Evolutionary conservation across 768 basidiomycete genomes (phyloP), one percentile per base, ranked within the genome.

Genomic region (Pulveroboletus ravenelii): DNA sequence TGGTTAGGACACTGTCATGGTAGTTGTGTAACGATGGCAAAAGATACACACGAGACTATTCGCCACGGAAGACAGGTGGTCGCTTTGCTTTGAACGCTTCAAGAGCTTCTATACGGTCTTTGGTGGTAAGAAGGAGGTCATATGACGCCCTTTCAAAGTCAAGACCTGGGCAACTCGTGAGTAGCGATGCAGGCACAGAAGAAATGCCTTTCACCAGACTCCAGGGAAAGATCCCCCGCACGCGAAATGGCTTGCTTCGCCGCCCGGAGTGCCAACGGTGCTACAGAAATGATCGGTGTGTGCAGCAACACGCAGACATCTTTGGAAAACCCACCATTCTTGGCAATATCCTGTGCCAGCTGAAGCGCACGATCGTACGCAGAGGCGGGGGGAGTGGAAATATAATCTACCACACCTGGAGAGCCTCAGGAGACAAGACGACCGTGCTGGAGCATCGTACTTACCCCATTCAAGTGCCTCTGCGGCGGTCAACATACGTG

Each of bases 91-190:
- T 83, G 72, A 95, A 96, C 13, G 93, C 93, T 46, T 80, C 70
- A 35, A 96, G 72, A 4, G 93, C 93, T 69, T 97, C 93, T 6
- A 77, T 57, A 17, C 93, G 80, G 65, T 97, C 93, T 55, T 81
- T 76, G 7, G 78, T 85, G 31, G 76, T 74, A 18, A 96, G 73
- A 17, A 97, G 74, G 3, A 80, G 77, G 56, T 95, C 87, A 53
- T 97, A 97, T 12, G 87, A 81, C 6, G 84, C 82, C 32, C 88
- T 77, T 67, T 96, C 93, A 54, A 94, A 89, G 65, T 94, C 90
- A n/a, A 97, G 77, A n/a, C 90, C 91, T 82, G 54, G 13, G 34
- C 30, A 42, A 37, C 3, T 5, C 6, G 30, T 50, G 38, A 60
- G 56, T 12, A 6, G 39, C 15, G 13, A 34, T 25, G 47, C 27